Percentiles rank a stretch among this genome's conserved stretches.
Conservation (phyloP, 129 eudicot species). For the Deinandra increscens region DNA sequence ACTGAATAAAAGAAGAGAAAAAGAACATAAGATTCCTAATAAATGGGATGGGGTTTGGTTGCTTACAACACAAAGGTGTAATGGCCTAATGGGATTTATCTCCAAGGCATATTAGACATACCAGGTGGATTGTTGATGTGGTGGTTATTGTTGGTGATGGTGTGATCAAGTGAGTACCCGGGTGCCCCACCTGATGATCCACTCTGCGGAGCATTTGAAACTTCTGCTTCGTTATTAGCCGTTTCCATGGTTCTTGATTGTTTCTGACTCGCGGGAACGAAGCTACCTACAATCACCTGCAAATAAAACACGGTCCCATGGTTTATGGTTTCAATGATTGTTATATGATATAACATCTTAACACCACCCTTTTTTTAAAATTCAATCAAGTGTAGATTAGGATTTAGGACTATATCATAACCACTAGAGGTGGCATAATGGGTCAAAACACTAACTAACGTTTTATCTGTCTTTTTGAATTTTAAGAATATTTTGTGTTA, state of each 20-base stretch:
- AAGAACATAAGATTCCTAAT: conserved; percentile 12
- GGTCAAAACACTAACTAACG: background rate
- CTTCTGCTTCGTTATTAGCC: conserved; percentile 21
- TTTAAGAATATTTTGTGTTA: background rate
- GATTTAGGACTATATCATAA: background rate
- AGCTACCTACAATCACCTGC: conserved; percentile 53
- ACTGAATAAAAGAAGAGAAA: background rate
- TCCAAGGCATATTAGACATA: conserved; percentile 42
- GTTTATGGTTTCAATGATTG: background rate
- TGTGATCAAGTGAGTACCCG: conserved; percentile 36
- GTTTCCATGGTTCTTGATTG: conserved; percentile 1
- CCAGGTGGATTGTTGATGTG: conserved; percentile 34
- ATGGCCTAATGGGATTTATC: conserved; percentile 14
- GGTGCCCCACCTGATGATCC: conserved; percentile 50
- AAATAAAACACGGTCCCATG: background rate
- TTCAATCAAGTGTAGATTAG: background rate
- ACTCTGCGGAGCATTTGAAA: conserved; percentile 29
- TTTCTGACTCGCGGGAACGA: conserved; percentile 31
- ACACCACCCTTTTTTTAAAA: background rate
- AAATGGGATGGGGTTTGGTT: background rate
- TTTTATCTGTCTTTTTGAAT: background rate
- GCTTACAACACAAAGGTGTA: conserved; percentile 19
- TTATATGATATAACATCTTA: background rate
- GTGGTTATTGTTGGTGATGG: conserved; percentile 19
- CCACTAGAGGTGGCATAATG: background rate